Conservation (phyloP, 345 rosid species). For the Citrus unshiu region DNA sequence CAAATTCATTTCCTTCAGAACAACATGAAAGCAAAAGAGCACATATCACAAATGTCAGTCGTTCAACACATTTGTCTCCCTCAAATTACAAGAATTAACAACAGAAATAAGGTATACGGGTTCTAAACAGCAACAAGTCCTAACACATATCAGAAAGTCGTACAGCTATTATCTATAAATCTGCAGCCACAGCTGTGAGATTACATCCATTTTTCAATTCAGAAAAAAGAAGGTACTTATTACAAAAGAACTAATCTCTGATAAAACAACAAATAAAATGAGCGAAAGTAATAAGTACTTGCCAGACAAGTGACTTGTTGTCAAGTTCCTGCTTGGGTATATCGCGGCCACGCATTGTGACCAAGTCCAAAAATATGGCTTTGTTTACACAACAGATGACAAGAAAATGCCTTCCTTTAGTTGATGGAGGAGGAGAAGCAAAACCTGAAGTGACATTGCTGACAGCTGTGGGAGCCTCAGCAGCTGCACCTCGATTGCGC, state of each 20-base stretch:
- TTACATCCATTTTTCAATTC: not conserved
- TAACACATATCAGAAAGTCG: not conserved
- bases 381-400: conserved; percentile 95
- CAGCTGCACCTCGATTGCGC: conserved; percentile 90
- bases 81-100: not conserved
- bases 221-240: not conserved
- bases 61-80: not conserved
- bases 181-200: not conserved
- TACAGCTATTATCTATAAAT: not conserved
- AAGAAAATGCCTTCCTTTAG: conserved; percentile 93
- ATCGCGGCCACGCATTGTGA: conserved; percentile 97
- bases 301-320: conserved; percentile 89
- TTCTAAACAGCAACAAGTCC: not conserved
- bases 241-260: not conserved
- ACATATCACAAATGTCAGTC: not conserved
- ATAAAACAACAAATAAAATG: not conserved
- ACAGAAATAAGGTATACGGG: not conserved
- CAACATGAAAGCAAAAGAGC: not conserved
- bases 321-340: conserved; percentile 97
- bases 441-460: conserved; percentile 78
- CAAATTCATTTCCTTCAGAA: not conserved
- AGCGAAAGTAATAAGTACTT: conserved; percentile 21
- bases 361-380: conserved; percentile 94
- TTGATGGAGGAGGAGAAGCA: conserved; percentile 80
- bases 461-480: conserved; percentile 90